phyloP scores from a whole-genome alignment of 2,329 filamentous ascomycete genomes.

The Nectriaceae sp. region DNA sequence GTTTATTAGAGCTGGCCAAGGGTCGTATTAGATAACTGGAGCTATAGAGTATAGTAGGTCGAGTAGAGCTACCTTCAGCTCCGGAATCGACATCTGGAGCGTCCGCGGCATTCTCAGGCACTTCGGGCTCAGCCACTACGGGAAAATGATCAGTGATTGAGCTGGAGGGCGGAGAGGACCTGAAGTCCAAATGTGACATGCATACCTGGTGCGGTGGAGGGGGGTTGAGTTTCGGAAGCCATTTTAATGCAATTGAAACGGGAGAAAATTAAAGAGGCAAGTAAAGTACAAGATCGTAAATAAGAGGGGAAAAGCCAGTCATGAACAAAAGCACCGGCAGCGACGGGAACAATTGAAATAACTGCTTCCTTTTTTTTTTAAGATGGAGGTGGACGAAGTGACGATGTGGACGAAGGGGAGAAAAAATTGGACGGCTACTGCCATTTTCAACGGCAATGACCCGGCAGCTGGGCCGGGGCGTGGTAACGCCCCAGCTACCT shows the following conservation, averaged over 20 bases:
- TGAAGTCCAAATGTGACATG: too few species aligned
- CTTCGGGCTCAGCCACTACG: slow-evolving; percentile 23
- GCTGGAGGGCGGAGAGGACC: neutral
- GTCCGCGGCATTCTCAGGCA: slow-evolving; percentile 27
- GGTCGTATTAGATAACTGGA: slow-evolving; percentile 16
- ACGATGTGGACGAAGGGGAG: slow-evolving; percentile 25
- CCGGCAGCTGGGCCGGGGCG: neutral
- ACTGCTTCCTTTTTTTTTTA: slow-evolving; percentile 22
- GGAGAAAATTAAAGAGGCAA: slow-evolving; percentile 7
- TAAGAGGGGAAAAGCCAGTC: slow-evolving; percentile 25
- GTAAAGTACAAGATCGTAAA: slow-evolving; percentile 16
- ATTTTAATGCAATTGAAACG: slow-evolving; percentile 25
- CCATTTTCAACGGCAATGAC: slow-evolving; percentile 2
- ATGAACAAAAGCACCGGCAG: slow-evolving; percentile 30
- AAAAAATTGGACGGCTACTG: slow-evolving; percentile 3
- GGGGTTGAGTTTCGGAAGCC: slow-evolving; percentile 34
- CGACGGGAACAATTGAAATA: slow-evolving; percentile 23
- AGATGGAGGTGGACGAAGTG: slow-evolving; percentile 15
- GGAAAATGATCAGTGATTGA: slow-evolving; percentile 10
- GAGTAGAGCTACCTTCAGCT: slow-evolving; percentile 34
- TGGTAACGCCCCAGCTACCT: neutral
- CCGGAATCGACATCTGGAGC: slow-evolving; percentile 32
- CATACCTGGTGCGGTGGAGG: slow-evolving; percentile 30
- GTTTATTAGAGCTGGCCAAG: slow-evolving; percentile 51
- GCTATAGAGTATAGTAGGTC: slow-evolving; percentile 5